A percentile compares a stretch with the other conserved stretches of the same genome.
Evolutionary conservation across 805 yeast genomes (phyloP).

Genomic region (Grigorovia humatica): DNA sequence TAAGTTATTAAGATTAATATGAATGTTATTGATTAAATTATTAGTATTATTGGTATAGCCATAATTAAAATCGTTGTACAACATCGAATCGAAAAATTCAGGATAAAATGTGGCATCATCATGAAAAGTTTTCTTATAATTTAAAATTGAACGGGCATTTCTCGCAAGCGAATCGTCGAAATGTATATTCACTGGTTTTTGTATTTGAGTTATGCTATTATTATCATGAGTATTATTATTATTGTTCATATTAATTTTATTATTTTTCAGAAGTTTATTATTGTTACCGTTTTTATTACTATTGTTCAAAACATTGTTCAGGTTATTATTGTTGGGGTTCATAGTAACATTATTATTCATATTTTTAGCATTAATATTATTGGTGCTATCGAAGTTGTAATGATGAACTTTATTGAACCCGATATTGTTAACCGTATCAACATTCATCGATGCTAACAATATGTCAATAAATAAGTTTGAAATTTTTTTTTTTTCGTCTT

Average conservation of each 20-base stretch:
- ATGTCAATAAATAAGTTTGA: background rate
- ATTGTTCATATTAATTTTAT: background rate
- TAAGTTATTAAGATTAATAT: slow-evolving; percentile 1
- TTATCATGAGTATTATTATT: background rate
- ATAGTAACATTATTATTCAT: background rate
- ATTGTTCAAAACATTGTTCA: no score
- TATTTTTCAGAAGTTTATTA: background rate
- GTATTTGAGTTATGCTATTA: background rate
- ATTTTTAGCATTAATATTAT: no score
- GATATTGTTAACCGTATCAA: background rate
- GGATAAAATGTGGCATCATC: slow-evolving; percentile 24
- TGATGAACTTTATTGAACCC: background rate
- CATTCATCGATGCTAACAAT: background rate
- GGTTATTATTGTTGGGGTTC: background rate
- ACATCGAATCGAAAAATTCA: slow-evolving; percentile 7
- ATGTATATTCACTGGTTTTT: background rate
- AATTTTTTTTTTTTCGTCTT: background rate
- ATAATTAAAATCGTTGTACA: background rate
- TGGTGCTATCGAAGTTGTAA: no score
- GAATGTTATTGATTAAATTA: slow-evolving; percentile 1
- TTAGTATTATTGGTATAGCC: slow-evolving; percentile 2
- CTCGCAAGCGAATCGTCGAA: slow-evolving; percentile 18
- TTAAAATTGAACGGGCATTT: slow-evolving; percentile 20
- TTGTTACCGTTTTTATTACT: background rate
- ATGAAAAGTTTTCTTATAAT: slow-evolving; percentile 21